Conservation (phyloP, 768 basidiomycete genomes). For the Baorangia bicolor region DNA sequence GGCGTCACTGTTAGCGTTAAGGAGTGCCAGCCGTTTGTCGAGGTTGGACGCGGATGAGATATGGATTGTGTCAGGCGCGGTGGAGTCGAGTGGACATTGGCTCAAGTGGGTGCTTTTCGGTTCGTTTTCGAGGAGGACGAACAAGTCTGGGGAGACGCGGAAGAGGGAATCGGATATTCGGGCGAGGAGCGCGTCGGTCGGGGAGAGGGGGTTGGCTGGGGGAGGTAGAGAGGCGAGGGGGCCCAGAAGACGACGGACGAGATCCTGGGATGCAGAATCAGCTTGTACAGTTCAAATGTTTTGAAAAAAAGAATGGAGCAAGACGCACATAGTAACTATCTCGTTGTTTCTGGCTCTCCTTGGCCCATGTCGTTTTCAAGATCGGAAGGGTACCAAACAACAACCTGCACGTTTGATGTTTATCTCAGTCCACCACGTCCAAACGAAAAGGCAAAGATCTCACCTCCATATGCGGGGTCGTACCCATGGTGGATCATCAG, state of each 20-base stretch:
- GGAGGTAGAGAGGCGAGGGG: conserved; percentile 48
- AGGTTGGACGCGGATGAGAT: conserved; percentile 52
- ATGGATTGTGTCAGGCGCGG: conserved; percentile 44
- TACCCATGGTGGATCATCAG: conserved; percentile 72
- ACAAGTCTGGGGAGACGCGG: conserved; percentile 51
- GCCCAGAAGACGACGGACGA: conserved; percentile 60
- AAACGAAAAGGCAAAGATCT: conserved; percentile 19
- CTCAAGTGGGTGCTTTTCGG: conserved; percentile 38
- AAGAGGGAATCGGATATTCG: conserved; percentile 56
- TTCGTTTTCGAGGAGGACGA: conserved; percentile 50
- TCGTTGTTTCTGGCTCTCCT: conserved; percentile 57
- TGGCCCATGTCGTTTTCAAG: conserved; percentile 57
- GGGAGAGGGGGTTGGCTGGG: conserved; percentile 38
- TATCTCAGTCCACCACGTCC: neutral
- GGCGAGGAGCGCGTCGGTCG: conserved; percentile 49
- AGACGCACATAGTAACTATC: conserved; percentile 71
- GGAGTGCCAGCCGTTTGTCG: conserved; percentile 49
- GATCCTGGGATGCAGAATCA: conserved; percentile 47
- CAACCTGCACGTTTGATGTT: conserved; percentile 39
- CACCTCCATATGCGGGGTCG: conserved; percentile 79
- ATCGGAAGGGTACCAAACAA: conserved; percentile 62
- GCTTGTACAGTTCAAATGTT: neutral
- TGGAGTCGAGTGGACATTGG: conserved; percentile 51
- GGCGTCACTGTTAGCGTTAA: conserved; percentile 33
- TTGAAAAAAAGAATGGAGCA: neutral